Evolutionary conservation across 2,329 filamentous ascomycete genomes (phyloP).

Genomic region (Sclerotiophoma versabilis): DNA sequence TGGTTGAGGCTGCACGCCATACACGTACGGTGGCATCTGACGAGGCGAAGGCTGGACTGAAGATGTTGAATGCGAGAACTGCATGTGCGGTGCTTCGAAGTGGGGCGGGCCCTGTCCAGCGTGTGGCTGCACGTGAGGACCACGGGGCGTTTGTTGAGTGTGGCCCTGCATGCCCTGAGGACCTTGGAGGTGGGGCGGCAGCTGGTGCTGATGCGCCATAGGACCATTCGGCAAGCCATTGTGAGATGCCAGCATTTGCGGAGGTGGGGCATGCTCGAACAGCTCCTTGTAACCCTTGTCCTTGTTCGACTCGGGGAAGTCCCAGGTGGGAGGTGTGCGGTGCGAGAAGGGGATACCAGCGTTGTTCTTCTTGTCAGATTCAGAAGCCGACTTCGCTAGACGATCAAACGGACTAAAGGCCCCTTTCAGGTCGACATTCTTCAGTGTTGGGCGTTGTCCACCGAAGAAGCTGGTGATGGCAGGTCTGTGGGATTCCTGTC

Average conservation of each 20-base stretch:
- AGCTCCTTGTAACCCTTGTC: conserved; percentile 82
- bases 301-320: conserved; percentile 70
- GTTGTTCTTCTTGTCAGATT: conserved; percentile 65
- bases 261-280: conserved; percentile 71
- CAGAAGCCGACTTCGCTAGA: conserved; percentile 69
- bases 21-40: conserved; percentile 73
- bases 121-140: conserved; percentile 77
- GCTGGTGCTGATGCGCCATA: conserved; percentile 81
- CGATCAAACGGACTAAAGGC: conserved; percentile 72
- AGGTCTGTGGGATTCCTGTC: conserved; percentile 41
- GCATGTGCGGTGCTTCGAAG: conserved; percentile 86
- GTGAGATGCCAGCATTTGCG: conserved; percentile 69
- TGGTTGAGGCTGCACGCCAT: conserved; percentile 68
- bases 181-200: conserved; percentile 81
- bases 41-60: conserved; percentile 83
- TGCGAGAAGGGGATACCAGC: conserved; percentile 85
- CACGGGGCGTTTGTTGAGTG: conserved; percentile 78
- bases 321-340: conserved; percentile 86
- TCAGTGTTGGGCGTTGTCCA: conserved; percentile 69
- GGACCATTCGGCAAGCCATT: conserved; percentile 68
- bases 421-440: conserved; percentile 60
- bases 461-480: conserved; percentile 65
- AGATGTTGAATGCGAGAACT: conserved; percentile 81
- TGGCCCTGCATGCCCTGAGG: conserved; percentile 72
- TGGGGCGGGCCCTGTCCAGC: conserved; percentile 73